Percentiles rank a stretch among this genome's conserved stretches.
phyloP scores from a whole-genome alignment of 176 grass and related monocot genomes.

The Saccharum spontaneum region DNA sequence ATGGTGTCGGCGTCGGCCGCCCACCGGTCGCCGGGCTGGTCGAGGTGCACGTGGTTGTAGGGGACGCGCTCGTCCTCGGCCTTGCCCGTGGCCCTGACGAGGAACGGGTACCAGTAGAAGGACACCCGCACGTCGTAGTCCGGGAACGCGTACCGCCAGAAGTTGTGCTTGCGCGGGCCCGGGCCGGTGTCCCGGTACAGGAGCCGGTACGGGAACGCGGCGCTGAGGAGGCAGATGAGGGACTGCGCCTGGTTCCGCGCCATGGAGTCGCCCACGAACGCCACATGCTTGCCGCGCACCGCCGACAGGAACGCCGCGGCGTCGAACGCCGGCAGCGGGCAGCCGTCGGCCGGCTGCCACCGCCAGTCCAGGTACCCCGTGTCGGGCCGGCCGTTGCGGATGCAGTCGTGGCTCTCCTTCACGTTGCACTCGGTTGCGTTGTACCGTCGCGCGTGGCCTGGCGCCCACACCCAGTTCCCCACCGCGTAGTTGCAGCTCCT shows the following conservation, averaged over 20 bases:
- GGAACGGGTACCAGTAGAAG: conserved; percentile 51
- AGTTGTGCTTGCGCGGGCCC: background rate
- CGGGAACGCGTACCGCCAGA: conserved; percentile 33
- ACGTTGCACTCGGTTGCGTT: conserved; percentile 39
- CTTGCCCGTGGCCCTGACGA: conserved; percentile 31
- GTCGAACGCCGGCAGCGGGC: conserved; percentile 37
- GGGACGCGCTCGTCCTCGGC: background rate
- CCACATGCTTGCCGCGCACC: conserved; percentile 33
- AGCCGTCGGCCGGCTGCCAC: conserved; percentile 39
- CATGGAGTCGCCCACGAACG: conserved; percentile 47
- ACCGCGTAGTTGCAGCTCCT: conserved; percentile 33
- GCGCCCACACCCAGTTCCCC: conserved; percentile 42
- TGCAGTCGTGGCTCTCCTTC: conserved; percentile 50
- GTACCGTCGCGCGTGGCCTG: conserved; percentile 30
- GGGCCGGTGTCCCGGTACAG: conserved; percentile 9
- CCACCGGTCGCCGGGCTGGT: conserved; percentile 33
- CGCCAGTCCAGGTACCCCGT: conserved; percentile 53
- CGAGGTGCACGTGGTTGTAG: conserved; percentile 35
- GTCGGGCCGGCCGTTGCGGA: conserved; percentile 44
- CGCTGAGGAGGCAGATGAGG: conserved; percentile 35
- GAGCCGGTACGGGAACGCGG: conserved; percentile 9
- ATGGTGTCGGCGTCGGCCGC: conserved; percentile 29
- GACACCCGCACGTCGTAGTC: conserved; percentile 44
- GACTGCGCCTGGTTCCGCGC: conserved; percentile 51
- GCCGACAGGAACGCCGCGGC: conserved; percentile 18